A percentile compares a stretch with the other conserved stretches of the same genome.
Conservation (phyloP, 768 basidiomycete species). For the Collybia nuda region DNA sequence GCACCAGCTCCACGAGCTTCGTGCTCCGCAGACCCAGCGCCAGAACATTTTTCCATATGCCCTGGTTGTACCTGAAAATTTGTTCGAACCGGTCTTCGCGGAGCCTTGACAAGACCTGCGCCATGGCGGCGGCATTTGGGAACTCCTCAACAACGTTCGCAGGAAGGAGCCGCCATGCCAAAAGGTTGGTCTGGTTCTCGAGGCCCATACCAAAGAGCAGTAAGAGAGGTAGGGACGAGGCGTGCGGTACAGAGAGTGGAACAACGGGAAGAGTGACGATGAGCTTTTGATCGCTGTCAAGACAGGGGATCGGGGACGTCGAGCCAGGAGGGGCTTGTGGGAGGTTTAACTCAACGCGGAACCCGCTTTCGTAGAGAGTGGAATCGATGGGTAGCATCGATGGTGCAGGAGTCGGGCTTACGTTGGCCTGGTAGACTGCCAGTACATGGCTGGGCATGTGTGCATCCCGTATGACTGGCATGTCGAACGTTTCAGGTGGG, state of each 20-base stretch:
- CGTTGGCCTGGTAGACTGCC: conserved; percentile 37
- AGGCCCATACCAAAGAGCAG: conserved; percentile 58
- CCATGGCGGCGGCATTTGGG: conserved; percentile 60
- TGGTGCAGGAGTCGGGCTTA: conserved; percentile 26
- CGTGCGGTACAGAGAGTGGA: conserved; percentile 49
- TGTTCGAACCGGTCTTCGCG: conserved; percentile 36
- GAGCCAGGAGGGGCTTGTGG: conserved; percentile 30
- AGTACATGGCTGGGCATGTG: conserved; percentile 59
- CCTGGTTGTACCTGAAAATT: conserved; percentile 44
- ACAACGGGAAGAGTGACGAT: conserved; percentile 55
- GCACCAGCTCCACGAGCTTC: conserved; percentile 45
- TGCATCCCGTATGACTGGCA: conserved; percentile 44
- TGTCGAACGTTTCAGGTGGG: conserved; percentile 44
- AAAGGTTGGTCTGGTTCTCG: conserved; percentile 43
- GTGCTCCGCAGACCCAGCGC: conserved; percentile 48
- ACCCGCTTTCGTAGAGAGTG: conserved; percentile 39
- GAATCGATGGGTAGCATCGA: conserved; percentile 55
- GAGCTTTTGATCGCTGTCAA: conserved; percentile 19
- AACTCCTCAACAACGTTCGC: conserved; percentile 55
- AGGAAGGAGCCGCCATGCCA: conserved; percentile 57
- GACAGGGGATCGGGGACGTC: conserved; percentile 28
- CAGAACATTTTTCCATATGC: conserved; percentile 68
- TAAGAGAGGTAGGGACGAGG: conserved; percentile 52
- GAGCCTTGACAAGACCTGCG: conserved; percentile 42
- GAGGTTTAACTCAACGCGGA: conserved; percentile 35